Evolutionary conservation across 257 asterid genomes (phyloP).

Genomic region (Prunella vulgaris): DNA sequence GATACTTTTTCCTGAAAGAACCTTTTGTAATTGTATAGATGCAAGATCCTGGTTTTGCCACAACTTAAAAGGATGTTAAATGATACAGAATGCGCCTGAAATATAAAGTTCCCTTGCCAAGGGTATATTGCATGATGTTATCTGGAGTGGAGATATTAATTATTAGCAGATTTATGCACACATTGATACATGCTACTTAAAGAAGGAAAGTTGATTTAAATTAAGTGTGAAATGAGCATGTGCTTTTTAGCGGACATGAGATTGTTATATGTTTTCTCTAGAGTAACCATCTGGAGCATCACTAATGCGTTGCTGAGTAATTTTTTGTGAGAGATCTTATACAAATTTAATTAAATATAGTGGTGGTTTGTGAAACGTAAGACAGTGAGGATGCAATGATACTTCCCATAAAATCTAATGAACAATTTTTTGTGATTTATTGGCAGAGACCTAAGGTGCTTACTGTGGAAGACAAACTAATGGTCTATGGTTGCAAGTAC

Average conservation of each 20-base stretch:
- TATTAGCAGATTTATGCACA: background rate
- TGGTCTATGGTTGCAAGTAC: slow-evolving; percentile 87
- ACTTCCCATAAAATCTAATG: background rate
- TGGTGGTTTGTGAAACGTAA: background rate
- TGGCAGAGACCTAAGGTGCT: slow-evolving; percentile 77
- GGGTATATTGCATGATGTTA: background rate
- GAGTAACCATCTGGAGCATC: background rate
- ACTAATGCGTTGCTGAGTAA: background rate
- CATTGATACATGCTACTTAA: background rate
- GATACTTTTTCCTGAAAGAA: background rate
- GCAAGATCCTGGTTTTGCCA: background rate
- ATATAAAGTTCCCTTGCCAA: background rate
- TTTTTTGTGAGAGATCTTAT: background rate
- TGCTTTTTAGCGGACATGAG: background rate
- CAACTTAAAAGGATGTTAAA: background rate
- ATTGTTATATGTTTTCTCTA: background rate
- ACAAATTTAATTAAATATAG: background rate
- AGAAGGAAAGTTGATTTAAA: background rate
- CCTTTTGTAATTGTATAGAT: background rate
- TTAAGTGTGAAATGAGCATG: background rate
- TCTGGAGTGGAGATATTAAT: background rate
- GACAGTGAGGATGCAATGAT: background rate
- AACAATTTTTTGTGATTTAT: slow-evolving; percentile 22
- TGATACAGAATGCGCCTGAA: background rate
- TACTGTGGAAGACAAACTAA: slow-evolving; percentile 82